A percentile compares a stretch with the other conserved stretches of the same genome.
Conservation (phyloP, 2,329 filamentous ascomycete genomes). For the Biscogniauxia sp. region DNA sequence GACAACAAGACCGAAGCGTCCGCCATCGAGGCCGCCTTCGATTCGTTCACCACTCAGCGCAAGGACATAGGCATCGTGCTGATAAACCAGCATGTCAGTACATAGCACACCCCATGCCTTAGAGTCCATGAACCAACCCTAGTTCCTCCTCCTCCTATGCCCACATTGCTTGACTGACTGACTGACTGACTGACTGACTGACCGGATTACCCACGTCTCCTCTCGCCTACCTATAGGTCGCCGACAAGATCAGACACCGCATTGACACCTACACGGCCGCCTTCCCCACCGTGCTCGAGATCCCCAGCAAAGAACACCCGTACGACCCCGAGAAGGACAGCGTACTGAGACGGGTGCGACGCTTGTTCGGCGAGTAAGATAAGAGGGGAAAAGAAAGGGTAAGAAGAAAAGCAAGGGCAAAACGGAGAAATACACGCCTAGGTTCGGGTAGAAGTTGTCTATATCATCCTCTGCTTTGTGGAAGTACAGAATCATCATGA, state of each 20-base stretch:
- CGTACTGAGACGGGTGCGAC: slow-evolving; percentile 80
- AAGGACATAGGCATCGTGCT: slow-evolving; percentile 97
- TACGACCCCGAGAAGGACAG: slow-evolving; percentile 99
- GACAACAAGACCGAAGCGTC: slow-evolving; percentile 88
- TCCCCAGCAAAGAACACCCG: slow-evolving; percentile 97
- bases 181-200: not conserved
- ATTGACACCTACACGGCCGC: slow-evolving; percentile 91
- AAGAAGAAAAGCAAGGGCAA: not conserved
- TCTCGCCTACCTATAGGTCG: slow-evolving; percentile 67
- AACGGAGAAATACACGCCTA: not conserved
- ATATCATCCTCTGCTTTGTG: not conserved
- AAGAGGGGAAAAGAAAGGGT: not conserved
- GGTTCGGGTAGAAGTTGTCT: not conserved
- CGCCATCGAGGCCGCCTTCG: slow-evolving; percentile 86
- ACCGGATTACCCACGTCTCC: not conserved
- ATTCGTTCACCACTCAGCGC: slow-evolving; percentile 80
- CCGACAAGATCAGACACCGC: slow-evolving; percentile 86
- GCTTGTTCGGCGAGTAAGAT: slow-evolving; percentile 64
- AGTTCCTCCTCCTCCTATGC: not conserved
- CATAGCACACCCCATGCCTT: no score
- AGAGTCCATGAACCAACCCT: no score
- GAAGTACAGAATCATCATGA: not conserved
- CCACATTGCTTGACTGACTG: not conserved
- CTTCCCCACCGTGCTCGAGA: slow-evolving; percentile 94
- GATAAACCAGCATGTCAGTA: slow-evolving; percentile 92